phyloP scores from a whole-genome alignment of 2,329 filamentous ascomycete species.

The Phaeosphaeriaceae sp. region DNA sequence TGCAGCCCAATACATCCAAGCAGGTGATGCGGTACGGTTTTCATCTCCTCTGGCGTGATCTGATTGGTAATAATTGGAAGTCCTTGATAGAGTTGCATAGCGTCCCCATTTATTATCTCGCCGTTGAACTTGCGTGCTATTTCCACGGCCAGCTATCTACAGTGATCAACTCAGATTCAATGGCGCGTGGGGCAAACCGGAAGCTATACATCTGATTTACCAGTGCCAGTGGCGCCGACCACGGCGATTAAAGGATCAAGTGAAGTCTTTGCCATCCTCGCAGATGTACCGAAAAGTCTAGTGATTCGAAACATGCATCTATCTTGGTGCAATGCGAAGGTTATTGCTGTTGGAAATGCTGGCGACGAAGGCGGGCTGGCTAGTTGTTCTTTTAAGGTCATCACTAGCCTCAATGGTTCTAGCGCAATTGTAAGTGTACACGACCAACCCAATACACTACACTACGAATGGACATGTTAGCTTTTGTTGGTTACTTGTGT shows the following conservation, averaged over 20 bases:
- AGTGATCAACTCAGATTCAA: conserved; percentile 12
- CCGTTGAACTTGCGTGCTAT: conserved; percentile 83
- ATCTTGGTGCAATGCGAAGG: neutral
- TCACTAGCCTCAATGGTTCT: neutral
- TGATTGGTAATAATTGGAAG: conserved; percentile 97
- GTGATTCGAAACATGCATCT: conserved; percentile 35
- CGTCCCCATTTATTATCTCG: conserved; percentile 96
- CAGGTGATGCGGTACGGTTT: conserved; percentile 85
- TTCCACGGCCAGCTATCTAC: conserved; percentile 80
- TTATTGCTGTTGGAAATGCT: neutral
- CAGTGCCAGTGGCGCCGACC: conserved; percentile 89
- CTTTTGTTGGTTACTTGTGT: too few relatives aligned
- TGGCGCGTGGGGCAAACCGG: neutral
- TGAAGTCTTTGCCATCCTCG: conserved; percentile 34
- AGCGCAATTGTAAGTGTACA: too few relatives aligned
- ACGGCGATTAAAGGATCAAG: conserved; percentile 73
- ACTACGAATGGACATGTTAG: too few relatives aligned
- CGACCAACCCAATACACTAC: too few relatives aligned
- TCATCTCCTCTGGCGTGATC: conserved; percentile 74
- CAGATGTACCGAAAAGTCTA: conserved; percentile 17
- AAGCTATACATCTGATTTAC: conserved; percentile 80
- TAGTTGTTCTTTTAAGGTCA: neutral
- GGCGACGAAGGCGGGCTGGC: neutral
- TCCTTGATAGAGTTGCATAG: conserved; percentile 95
- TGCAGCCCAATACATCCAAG: conserved; percentile 78